Conservation (phyloP, 1,284 basidiomycete species). For the Leucoagaricus sp. region DNA sequence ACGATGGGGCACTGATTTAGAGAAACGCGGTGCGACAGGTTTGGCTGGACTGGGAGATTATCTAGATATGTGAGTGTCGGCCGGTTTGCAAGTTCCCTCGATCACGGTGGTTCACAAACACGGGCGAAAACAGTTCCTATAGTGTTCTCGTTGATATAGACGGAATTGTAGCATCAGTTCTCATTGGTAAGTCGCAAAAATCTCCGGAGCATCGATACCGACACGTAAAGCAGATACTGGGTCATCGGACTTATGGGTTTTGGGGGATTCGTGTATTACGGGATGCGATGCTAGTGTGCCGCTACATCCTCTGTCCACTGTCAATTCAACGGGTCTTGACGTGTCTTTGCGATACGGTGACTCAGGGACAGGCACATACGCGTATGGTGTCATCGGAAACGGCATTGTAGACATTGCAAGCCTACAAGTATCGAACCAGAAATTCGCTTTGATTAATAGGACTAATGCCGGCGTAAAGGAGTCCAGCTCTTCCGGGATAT, state of each 20-base stretch:
- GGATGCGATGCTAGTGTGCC: conserved; percentile 31
- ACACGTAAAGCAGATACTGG: conserved; percentile 45
- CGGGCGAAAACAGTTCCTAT: conserved; percentile 39
- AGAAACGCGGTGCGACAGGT: conserved; percentile 24
- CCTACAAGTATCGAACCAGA: conserved; percentile 42
- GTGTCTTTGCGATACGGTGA: conserved; percentile 54
- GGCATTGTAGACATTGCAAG: conserved; percentile 48
- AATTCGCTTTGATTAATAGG: conserved; percentile 53
- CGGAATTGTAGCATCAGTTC: conserved; percentile 38
- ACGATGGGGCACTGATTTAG: conserved; percentile 6
- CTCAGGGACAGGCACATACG: conserved; percentile 53
- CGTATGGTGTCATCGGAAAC: conserved; percentile 48
- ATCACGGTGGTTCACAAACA: background rate
- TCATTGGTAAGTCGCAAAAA: conserved; percentile 39
- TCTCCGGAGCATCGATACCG: background rate
- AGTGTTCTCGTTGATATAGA: conserved; percentile 47
- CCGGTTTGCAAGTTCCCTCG: too few species aligned
- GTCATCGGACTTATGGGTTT: conserved; percentile 60
- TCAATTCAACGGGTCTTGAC: conserved; percentile 40
- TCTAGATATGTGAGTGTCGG: conserved; percentile 46
- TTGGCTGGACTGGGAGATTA: conserved; percentile 43
- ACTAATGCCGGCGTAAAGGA: conserved; percentile 51
- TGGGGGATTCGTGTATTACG: conserved; percentile 45
- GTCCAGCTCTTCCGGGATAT: conserved; percentile 48
- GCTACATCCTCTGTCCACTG: conserved; percentile 40